Evolutionary conservation across 1,284 basidiomycete genomes (phyloP).

Genomic region (Ceratobasidium sp.): DNA sequence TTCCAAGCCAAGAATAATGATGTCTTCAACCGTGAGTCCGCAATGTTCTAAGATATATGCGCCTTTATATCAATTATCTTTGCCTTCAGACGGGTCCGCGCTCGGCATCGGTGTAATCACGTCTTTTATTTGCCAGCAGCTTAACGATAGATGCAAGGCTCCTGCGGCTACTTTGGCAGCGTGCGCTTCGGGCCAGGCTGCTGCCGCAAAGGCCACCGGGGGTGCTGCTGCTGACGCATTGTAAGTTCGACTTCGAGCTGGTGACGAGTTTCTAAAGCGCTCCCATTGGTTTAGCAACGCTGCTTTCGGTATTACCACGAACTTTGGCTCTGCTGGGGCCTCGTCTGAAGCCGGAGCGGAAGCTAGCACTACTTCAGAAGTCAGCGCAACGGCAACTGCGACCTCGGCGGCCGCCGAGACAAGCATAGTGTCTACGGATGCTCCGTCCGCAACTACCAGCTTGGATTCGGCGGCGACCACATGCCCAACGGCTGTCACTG

Average conservation of each 20-base stretch:
- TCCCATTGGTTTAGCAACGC: neutral
- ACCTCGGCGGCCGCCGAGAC: neutral
- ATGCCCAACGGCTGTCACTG: slow-evolving; percentile 2
- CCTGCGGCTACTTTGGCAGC: slow-evolving; percentile 31
- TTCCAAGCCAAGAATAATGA: slow-evolving; percentile 42
- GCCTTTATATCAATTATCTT: neutral
- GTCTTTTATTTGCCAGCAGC: slow-evolving; percentile 43
- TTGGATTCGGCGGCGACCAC: neutral
- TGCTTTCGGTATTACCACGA: slow-evolving; percentile 10
- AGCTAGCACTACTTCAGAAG: neutral
- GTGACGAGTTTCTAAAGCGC: neutral
- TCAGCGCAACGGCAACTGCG: neutral
- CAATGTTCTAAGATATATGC: slow-evolving; percentile 12
- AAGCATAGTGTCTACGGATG: neutral
- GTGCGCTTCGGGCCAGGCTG: slow-evolving; percentile 38
- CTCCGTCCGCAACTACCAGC: neutral
- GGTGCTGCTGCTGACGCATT: slow-evolving; percentile 31
- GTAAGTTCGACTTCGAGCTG: slow-evolving; percentile 2
- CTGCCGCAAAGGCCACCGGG: slow-evolving; percentile 42
- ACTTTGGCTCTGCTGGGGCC: slow-evolving; percentile 1
- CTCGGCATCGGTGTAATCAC: slow-evolving; percentile 42
- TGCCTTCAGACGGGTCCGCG: slow-evolving; percentile 40
- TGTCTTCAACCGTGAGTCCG: slow-evolving; percentile 39
- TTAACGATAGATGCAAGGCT: slow-evolving; percentile 41
- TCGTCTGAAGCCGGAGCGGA: neutral